Evolutionary conservation across 257 asterid species (phyloP).

Genomic region (Lavandula angustifolia): DNA sequence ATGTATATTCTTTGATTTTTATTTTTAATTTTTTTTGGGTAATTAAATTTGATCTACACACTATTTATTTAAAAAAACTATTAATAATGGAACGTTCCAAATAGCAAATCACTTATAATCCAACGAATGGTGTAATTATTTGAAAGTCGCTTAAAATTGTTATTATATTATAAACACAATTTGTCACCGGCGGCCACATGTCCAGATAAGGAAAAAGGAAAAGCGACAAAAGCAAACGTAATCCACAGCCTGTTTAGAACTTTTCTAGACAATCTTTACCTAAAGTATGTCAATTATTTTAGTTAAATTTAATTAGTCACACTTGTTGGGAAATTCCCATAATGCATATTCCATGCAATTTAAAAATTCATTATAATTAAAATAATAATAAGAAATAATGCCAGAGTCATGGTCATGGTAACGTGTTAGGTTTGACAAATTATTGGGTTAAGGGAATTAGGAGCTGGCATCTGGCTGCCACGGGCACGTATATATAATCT

Average conservation of each 20-base stretch:
- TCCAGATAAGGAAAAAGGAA: background rate
- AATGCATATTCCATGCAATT: background rate
- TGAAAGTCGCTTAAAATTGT: background rate
- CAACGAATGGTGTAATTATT: no score
- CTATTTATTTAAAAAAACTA: no score
- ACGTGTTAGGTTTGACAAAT: conserved; percentile 13
- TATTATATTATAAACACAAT: background rate
- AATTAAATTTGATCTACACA: no score
- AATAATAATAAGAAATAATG: background rate
- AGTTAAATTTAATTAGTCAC: no score
- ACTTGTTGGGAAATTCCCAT: no score
- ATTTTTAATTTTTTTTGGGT: no score
- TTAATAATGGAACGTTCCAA: no score
- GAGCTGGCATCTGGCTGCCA: conserved; percentile 28
- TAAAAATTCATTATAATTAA: conserved; percentile 9
- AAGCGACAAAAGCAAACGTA: background rate
- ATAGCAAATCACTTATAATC: no score
- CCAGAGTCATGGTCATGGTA: background rate
- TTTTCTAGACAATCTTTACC: background rate
- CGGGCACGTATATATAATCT: background rate
- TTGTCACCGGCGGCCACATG: conserved; percentile 23
- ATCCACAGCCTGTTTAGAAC: conserved; percentile 13
- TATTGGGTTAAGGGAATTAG: conserved; percentile 8
- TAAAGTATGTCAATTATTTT: background rate
- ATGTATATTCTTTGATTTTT: no score